Conservation (phyloP, 73 alveolate species). For the Blepharisma stoltei region DNA sequence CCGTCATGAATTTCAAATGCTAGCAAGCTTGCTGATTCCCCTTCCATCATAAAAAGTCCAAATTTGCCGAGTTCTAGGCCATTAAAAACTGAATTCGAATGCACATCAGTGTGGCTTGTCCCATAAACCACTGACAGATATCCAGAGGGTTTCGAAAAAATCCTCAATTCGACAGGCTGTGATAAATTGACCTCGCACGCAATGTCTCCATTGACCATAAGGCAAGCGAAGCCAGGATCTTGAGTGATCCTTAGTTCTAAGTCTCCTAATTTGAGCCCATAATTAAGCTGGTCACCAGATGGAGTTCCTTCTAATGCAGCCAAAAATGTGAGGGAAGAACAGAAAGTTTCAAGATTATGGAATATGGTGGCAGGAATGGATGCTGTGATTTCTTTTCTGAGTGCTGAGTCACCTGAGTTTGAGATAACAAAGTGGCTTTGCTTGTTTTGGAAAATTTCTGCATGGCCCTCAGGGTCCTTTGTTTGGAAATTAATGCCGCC, state of each 20-base stretch:
- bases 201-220: background rate
- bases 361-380: background rate
- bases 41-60: conserved; percentile 12
- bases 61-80: conserved; percentile 5
- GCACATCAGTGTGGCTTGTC: background rate
- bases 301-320: conserved; percentile 12
- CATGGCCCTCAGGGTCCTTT: background rate
- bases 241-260: background rate
- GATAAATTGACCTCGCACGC: background rate
- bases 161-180: background rate
- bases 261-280: background rate
- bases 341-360: background rate
- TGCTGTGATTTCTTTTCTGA: conserved; percentile 8
- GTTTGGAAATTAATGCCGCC: background rate
- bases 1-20: background rate
- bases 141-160: background rate
- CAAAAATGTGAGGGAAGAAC: background rate
- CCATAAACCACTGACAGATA: background rate
- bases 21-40: background rate
- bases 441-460: conserved; percentile 17
- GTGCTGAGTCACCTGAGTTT: background rate
- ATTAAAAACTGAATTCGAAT: conserved; percentile 5
- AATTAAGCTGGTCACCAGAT: background rate
- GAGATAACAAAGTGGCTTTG: background rate
- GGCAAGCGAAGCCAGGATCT: background rate